These are phyloP conservation scores for Miscanthus lutarioriparius DNA, from an alignment of 176 grass and related monocot species.

Conservation along the genomic window DNA sequence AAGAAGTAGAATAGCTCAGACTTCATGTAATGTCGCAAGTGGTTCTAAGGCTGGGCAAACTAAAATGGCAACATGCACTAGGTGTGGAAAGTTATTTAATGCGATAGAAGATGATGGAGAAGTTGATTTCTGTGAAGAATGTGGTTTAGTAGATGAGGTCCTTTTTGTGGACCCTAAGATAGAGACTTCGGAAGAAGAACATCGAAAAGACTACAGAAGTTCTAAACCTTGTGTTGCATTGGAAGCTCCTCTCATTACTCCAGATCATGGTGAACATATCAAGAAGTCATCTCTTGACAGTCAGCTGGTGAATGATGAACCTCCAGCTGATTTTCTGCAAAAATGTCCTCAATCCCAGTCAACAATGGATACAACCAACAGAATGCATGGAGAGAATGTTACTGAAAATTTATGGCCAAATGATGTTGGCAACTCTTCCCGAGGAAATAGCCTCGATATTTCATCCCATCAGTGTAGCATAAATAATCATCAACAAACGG, in stretches of 20 bases:
- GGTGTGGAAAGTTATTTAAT: slow-evolving; percentile 49
- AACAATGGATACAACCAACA: slow-evolving; percentile 7
- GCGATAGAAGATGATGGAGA: slow-evolving; percentile 34
- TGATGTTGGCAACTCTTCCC: slow-evolving; percentile 20
- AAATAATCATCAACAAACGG: slow-evolving; percentile 30
- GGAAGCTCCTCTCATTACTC: neutral
- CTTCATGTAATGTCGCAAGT: slow-evolving; percentile 22
- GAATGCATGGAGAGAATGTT: slow-evolving; percentile 30
- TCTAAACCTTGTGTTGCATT: slow-evolving; percentile 5
- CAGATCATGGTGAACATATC: slow-evolving; percentile 15
- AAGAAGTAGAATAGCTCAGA: slow-evolving; percentile 20
- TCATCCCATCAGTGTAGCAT: slow-evolving; percentile 15
- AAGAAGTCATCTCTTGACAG: slow-evolving; percentile 33
- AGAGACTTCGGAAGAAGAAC: slow-evolving; percentile 14
- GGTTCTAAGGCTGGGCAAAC: slow-evolving; percentile 7
- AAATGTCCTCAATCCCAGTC: slow-evolving; percentile 8
- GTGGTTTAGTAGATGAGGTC: slow-evolving; percentile 32
- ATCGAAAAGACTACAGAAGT: slow-evolving; percentile 28
- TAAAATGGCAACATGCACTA: slow-evolving; percentile 52
- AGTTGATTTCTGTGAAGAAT: slow-evolving; percentile 65
- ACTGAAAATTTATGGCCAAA: slow-evolving; percentile 11
- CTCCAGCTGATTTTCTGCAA: slow-evolving; percentile 22
- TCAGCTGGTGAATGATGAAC: slow-evolving; percentile 28
- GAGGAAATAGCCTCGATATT: slow-evolving; percentile 16
- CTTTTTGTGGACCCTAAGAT: slow-evolving; percentile 1